Evolutionary conservation across 2,329 filamentous ascomycete species (phyloP).

Genomic region (Aspergillus sp.): DNA sequence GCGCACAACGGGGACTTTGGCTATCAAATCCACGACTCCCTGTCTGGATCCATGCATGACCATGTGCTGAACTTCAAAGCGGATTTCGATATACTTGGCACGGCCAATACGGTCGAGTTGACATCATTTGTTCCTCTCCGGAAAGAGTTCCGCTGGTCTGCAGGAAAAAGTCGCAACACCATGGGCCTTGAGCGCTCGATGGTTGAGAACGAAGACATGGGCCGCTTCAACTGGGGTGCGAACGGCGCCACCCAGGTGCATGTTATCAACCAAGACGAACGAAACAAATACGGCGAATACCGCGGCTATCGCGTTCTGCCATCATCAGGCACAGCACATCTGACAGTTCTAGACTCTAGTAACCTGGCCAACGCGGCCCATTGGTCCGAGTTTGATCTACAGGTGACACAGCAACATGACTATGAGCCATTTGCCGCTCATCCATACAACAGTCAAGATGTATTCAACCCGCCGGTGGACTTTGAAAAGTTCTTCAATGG

Average conservation of each 20-base stretch:
- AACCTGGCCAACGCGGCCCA: conserved; percentile 10
- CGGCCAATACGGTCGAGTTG: conserved; percentile 11
- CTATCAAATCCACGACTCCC: conserved; percentile 13
- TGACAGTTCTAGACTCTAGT: conserved; percentile 9
- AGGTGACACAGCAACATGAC: conserved; percentile 13
- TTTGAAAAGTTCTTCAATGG: conserved; percentile 11
- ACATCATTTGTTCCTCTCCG: conserved; percentile 9
- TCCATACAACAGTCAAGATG: conserved; percentile 12
- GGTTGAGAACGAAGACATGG: conserved; percentile 4
- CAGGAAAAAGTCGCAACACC: conserved; percentile 7
- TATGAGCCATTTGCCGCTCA: conserved; percentile 7
- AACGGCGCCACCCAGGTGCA: conserved; percentile 11
- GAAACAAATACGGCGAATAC: conserved; percentile 12
- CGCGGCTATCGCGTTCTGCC: conserved; percentile 12
- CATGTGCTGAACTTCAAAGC: conserved; percentile 16
- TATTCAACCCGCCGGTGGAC: conserved; percentile 11
- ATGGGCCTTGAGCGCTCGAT: conserved; percentile 12
- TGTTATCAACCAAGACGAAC: conserved; percentile 11
- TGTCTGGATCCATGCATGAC: conserved; percentile 16
- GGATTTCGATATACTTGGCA: conserved; percentile 15
- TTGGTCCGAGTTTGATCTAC: conserved; percentile 12
- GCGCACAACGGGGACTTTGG: conserved; percentile 15
- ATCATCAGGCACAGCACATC: conserved; percentile 5
- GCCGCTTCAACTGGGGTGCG: conserved; percentile 11
- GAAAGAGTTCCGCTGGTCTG: conserved; percentile 13